These are phyloP conservation scores for Musa balbisiana DNA, from an alignment of 202 grass and related monocot species.

Conservation along the genomic window DNA sequence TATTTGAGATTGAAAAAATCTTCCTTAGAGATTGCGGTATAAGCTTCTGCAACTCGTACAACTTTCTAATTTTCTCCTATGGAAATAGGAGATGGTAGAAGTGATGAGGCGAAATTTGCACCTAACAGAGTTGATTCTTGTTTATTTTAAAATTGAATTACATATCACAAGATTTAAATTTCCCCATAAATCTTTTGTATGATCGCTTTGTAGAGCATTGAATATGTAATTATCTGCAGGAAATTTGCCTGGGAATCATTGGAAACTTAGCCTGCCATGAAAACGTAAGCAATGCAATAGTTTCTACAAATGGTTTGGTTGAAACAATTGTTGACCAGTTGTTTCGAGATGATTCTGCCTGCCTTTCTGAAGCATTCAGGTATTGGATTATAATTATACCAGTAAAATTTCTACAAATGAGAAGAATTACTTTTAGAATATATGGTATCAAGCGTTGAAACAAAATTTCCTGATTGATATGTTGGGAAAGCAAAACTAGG, in stretches of 20 bases:
- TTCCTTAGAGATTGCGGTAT: not conserved
- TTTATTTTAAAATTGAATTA: not conserved
- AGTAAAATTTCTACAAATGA: not conserved
- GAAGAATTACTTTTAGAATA: not conserved
- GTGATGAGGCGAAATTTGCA: not conserved
- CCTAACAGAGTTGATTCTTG: not conserved
- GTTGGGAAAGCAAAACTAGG: no score
- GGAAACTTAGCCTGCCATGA: conserved; percentile 86
- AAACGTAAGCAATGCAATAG: conserved; percentile 49
- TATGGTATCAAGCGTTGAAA: not conserved
- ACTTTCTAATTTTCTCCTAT: not conserved
- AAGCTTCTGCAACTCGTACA: not conserved
- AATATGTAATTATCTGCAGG: conserved; percentile 39
- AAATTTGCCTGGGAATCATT: conserved; percentile 94
- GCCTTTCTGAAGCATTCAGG: conserved; percentile 92
- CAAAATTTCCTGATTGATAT: no score
- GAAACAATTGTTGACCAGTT: conserved; percentile 57
- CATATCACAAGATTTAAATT: not conserved
- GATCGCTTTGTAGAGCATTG: conserved; percentile 1
- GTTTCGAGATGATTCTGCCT: conserved; percentile 59
- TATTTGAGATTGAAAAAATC: no score
- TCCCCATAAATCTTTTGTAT: not conserved
- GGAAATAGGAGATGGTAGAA: not conserved
- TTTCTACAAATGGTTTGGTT: conserved; percentile 57
- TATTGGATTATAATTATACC: conserved; percentile 10